Evolutionary conservation across 164 flowering plant genomes (phyloP), one percentile per base, ranked within the genome.

Genomic region (Nelumbo lutea): DNA sequence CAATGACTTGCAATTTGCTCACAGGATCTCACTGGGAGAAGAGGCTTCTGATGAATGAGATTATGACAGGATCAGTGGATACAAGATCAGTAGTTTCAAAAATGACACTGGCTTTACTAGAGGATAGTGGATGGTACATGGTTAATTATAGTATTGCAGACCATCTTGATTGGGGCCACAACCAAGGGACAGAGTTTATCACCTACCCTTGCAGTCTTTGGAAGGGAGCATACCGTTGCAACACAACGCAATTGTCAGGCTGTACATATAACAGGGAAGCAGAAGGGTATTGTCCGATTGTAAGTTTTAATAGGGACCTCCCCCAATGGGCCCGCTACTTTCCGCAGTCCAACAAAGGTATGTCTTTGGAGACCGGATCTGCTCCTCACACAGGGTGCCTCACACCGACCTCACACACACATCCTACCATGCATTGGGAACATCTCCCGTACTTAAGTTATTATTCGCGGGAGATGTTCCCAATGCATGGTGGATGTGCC

Each of bases 11-110:
- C 57, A 9, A 53, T 9, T 53, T 59, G 6, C 48, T 61, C 79
- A 71, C 87, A 95, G 99, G 99, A 43, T 96, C 99, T 38, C 99
- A 96, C 62, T 96, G 99, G 99, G 99, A 96, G 77, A 93, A 96
- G 75, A 86, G 99, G 76, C 98, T 96, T 67, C 76, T 96, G 68
- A 96, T 96, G 99, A 96, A 96, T 75, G 99, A 96, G 82, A 92
- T 96, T 58, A 96, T 96, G 99, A 96, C 99, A 8, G 98, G 99
- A 15, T 96, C 99, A 42, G 99, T 96, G 53, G 99, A 96, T 80
- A 92, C 99, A 58, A 83, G 98, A 85, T 96, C 99, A 15, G 97
- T 96, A 10, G 98, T 96, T 78, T 96, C 98, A 48, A 89, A 85
- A 78, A 96, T 96, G 98, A 96, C 99, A 9, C 78, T 96, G 69